Evolutionary conservation across 2,329 filamentous ascomycete species (phyloP), one percentile per base, ranked within the genome.

Genomic region (Graphilbum ipis-grandicollis): DNA sequence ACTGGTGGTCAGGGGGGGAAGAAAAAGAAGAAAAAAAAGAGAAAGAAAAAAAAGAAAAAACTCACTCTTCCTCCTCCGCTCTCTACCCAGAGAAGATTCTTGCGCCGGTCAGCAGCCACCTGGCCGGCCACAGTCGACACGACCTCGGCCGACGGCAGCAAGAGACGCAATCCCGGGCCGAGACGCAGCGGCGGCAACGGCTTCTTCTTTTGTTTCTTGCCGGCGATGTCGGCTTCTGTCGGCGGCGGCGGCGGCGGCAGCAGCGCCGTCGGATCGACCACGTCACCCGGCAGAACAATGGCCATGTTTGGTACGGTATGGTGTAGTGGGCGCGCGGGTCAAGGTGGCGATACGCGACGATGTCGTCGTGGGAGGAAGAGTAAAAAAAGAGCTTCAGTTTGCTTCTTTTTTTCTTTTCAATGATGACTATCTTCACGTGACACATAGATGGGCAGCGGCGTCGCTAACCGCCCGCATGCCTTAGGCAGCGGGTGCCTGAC

Each of bases 211-310:
- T 72, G 63, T 47, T 76, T 82, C 34, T 68, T 65, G 43, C 78
- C 67, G 22, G 70, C 70, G 3, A 83, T 82, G 28, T 93, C 66
- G 26, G 68, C 54, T 14, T 19, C 18, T 3, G 14, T 37, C 4
- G 38, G 35, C 12, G 43, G 35, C 28, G 23, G 18, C 3, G 12
- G 41, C 6, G 38, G 37, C n/a, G 43, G 38, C 28, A 46, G 39
- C 17, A 44, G 33, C 13, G 26, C 35, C 18, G 38, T 21, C 14
- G 44, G 39, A 40, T 82, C 71, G 33, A 94, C 67, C 23, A 60
- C 52, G 48, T 94, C 85, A 46, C 90, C 86, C 0, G 90, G 90
- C 7, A 96, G 71, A 42, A 94, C 71, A 43, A 88, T 62, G 26
- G 26, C 26, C 9, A 13, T 9, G 26, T 19, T 14, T 25, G 13